Percentiles rank a stretch among this genome's conserved stretches.
Evolutionary conservation across 305 asterid genomes (phyloP).

Genomic region (Fraxinus paxiana): DNA sequence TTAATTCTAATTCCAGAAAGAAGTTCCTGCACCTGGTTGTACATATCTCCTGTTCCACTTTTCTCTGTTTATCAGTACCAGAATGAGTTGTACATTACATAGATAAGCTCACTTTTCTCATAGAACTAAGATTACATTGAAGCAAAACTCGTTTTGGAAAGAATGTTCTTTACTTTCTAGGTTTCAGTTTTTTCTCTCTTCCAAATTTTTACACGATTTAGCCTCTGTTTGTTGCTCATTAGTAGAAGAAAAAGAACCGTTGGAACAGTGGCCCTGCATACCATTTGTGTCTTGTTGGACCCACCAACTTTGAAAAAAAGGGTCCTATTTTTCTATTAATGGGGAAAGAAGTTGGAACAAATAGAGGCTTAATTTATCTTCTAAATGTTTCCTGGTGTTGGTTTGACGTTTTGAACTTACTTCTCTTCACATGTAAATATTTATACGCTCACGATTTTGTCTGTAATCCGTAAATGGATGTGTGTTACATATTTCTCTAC

Average conservation of each 20-base stretch:
- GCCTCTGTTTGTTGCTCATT: too few species aligned
- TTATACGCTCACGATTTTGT: neutral
- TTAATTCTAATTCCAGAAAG: neutral
- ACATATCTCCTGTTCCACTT: neutral
- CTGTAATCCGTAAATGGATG: neutral
- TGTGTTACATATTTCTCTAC: conserved; percentile 14
- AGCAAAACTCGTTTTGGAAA: neutral
- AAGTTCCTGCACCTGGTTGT: neutral
- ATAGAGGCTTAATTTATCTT: neutral
- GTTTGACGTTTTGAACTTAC: neutral
- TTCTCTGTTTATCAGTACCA: neutral
- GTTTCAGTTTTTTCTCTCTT: neutral
- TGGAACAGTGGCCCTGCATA: too few species aligned
- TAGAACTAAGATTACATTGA: neutral
- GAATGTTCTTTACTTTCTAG: neutral
- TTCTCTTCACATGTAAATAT: neutral
- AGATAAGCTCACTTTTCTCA: neutral
- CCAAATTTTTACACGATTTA: neutral
- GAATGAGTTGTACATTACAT: neutral
- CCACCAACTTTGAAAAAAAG: too few species aligned
- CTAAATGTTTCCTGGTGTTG: neutral
- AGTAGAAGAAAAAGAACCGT: too few species aligned
- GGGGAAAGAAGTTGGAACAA: too few species aligned
- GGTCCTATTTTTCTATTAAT: too few species aligned
- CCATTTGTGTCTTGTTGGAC: too few species aligned